These are phyloP conservation scores for Brachypodium distachyon DNA, from an alignment of 202 grass and related monocot species.

Conservation along the genomic window DNA sequence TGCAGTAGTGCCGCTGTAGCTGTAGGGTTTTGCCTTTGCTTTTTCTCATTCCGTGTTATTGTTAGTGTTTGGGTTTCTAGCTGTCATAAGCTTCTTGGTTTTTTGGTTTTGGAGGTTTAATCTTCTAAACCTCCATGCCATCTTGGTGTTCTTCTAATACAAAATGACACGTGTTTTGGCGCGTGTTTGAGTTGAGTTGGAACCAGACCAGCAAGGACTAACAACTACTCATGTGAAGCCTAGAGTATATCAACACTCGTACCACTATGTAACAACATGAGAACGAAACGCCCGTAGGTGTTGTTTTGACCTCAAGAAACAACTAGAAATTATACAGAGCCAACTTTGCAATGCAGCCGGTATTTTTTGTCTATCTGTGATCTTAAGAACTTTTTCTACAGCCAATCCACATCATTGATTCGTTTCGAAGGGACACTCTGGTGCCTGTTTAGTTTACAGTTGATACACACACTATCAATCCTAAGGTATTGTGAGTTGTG, in stretches of 20 bases:
- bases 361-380: background rate
- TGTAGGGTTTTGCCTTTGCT: too few relatives aligned
- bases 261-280: background rate
- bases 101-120: too few relatives aligned
- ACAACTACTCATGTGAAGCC: background rate
- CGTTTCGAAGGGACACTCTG: background rate
- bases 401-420: background rate
- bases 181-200: too few relatives aligned
- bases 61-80: too few relatives aligned
- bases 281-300: background rate
- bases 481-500: background rate
- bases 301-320: conserved; percentile 16
- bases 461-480: background rate
- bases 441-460: background rate
- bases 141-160: too few relatives aligned
- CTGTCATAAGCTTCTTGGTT: too few relatives aligned
- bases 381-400: background rate
- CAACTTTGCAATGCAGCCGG: background rate
- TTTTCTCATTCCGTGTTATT: too few relatives aligned
- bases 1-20: background rate
- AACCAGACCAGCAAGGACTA: too few relatives aligned
- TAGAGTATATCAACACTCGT: background rate
- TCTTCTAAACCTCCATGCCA: too few relatives aligned
- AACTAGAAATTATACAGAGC: background rate
- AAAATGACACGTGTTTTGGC: too few relatives aligned